A percentile compares a stretch with the other conserved stretches of the same genome.
These are phyloP conservation scores for Olyra latifolia DNA, from an alignment of 176 grass and related monocot species.

Conservation along the genomic window DNA sequence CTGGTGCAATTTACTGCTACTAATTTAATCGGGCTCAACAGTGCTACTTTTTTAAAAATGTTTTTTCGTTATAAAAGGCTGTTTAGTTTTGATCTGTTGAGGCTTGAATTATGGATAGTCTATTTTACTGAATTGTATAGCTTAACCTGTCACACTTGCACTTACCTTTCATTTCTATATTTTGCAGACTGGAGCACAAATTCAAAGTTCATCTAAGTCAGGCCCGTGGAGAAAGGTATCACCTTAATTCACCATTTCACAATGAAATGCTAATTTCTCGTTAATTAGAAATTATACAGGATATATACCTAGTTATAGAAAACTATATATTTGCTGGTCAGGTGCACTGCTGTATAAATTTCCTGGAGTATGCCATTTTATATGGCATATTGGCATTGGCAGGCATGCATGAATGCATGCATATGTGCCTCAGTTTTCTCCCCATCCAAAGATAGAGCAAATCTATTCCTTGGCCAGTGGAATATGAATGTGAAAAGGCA, in stretches of 20 bases:
- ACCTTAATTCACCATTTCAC: constrained; percentile 12
- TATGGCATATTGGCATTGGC: not conserved
- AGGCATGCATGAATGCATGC: not conserved
- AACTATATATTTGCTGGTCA: not conserved
- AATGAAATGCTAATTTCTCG: constrained; percentile 10
- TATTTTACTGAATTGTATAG: constrained; percentile 14
- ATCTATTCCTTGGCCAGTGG: not conserved
- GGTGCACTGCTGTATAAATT: constrained; percentile 1
- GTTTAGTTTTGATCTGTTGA: not conserved
- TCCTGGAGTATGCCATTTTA: not conserved
- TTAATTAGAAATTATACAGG: constrained; percentile 6
- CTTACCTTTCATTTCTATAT: constrained; percentile 39
- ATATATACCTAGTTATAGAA: not conserved
- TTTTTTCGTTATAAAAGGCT: constrained; percentile 19
- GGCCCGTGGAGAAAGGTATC: constrained; percentile 98
- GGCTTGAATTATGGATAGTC: not conserved
- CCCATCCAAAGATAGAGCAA: not conserved
- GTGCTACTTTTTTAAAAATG: not conserved
- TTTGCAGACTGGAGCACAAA: constrained; percentile 60
- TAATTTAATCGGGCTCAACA: not conserved
- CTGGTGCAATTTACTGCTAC: not conserved
- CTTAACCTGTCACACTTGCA: not conserved
- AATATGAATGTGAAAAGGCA: not conserved
- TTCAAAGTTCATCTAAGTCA: constrained; percentile 90
- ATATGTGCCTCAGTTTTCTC: not conserved